Percentiles rank a stretch among this genome's conserved stretches.
phyloP scores from a whole-genome alignment of 352 stramenopile genomes.

The Pythium brassicae region DNA sequence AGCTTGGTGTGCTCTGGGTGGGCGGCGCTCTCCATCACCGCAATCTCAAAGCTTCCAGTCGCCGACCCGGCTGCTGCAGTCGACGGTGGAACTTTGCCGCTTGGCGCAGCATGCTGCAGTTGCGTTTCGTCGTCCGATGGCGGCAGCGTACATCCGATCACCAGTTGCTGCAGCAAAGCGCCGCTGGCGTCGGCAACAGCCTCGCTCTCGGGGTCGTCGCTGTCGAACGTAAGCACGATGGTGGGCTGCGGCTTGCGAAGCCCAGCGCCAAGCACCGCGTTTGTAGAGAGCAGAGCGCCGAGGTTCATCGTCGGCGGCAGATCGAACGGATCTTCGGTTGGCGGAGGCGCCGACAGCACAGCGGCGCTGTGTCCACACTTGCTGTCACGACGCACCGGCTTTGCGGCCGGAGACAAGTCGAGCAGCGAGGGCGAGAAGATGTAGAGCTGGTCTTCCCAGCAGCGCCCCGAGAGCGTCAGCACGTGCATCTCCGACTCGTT shows the following conservation, averaged over 20 bases:
- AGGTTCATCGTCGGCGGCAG: slow-evolving; percentile 48
- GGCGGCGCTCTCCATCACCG: slow-evolving; percentile 42
- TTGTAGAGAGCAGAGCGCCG: slow-evolving; percentile 15
- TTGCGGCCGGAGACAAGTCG: slow-evolving; percentile 14
- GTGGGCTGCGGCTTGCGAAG: slow-evolving; percentile 40
- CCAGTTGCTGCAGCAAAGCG: slow-evolving; percentile 16
- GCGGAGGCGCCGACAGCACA: not conserved
- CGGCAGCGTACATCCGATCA: slow-evolving; percentile 46
- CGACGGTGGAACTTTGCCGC: slow-evolving; percentile 1
- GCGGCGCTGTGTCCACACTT: not conserved
- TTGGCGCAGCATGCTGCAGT: not conserved
- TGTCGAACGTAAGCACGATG: slow-evolving; percentile 46
- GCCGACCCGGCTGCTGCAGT: slow-evolving; percentile 1
- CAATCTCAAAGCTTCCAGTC: slow-evolving; percentile 56
- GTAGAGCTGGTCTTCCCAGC: slow-evolving; percentile 81
- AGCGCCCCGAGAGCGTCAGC: slow-evolving; percentile 44
- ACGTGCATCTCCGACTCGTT: slow-evolving; percentile 72
- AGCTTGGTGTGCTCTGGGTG: slow-evolving; percentile 36
- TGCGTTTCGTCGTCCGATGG: slow-evolving; percentile 13
- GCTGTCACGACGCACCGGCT: not conserved
- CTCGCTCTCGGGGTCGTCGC: slow-evolving; percentile 5
- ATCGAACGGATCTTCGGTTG: slow-evolving; percentile 71
- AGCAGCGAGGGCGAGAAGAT: slow-evolving; percentile 29
- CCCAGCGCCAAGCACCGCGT: slow-evolving; percentile 18
- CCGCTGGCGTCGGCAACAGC: not conserved